phyloP scores from a whole-genome alignment of 2,329 filamentous ascomycete species.

The Hypoxylon sp. region DNA sequence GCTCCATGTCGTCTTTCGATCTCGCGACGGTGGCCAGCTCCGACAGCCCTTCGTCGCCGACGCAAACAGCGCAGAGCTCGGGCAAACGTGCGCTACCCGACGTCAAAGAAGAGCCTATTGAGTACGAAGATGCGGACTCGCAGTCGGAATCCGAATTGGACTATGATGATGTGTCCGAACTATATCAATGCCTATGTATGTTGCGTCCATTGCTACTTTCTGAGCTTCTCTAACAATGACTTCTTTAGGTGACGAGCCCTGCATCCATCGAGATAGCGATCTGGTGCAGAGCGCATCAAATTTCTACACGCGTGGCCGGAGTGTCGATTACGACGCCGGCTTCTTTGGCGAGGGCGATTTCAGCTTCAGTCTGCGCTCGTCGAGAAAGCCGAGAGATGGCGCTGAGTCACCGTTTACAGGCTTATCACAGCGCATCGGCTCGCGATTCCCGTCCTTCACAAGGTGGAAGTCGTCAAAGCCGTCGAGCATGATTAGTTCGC shows the following conservation, averaged over 20 bases:
- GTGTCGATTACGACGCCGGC: slow-evolving; percentile 70
- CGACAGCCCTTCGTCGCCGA: slow-evolving; percentile 65
- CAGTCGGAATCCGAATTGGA: slow-evolving; percentile 59
- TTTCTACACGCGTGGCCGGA: slow-evolving; percentile 53
- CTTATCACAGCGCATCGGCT: slow-evolving; percentile 71
- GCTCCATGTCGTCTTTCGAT: slow-evolving; percentile 81
- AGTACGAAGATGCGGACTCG: slow-evolving; percentile 60
- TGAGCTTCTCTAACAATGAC: slow-evolving; percentile 13
- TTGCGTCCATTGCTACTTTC: slow-evolving; percentile 44
- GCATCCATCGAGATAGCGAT: slow-evolving; percentile 62
- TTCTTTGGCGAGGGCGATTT: slow-evolving; percentile 72
- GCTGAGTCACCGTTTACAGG: slow-evolving; percentile 67
- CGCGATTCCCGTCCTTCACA: slow-evolving; percentile 63
- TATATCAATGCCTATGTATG: slow-evolving; percentile 79
- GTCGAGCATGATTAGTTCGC: slow-evolving; percentile 58
- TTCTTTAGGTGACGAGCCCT: slow-evolving; percentile 67
- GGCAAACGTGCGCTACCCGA: slow-evolving; percentile 77
- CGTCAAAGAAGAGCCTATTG: slow-evolving; percentile 82
- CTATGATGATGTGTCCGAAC: slow-evolving; percentile 55
- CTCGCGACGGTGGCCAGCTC: slow-evolving; percentile 59
- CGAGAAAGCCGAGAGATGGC: slow-evolving; percentile 65
- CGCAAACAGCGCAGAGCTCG: slow-evolving; percentile 56
- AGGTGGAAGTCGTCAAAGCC: slow-evolving; percentile 59
- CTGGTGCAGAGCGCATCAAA: slow-evolving; percentile 48
- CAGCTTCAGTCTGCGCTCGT: slow-evolving; percentile 52